phyloP scores from a whole-genome alignment of 441 rosid genomes.

The Bruguiera hainesii region DNA sequence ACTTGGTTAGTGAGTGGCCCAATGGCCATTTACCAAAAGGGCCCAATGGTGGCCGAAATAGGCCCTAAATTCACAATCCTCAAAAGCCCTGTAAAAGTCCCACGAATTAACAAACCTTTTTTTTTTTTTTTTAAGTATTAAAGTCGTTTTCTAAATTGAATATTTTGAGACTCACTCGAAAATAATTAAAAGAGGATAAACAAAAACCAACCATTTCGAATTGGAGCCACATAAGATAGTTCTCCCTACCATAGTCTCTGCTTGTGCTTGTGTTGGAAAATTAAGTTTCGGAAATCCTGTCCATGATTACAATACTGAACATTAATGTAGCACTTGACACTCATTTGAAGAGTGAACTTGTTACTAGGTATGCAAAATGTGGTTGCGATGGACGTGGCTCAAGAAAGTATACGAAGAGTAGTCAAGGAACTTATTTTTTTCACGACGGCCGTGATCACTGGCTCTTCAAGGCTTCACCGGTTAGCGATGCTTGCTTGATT shows the following conservation, averaged over 20 bases:
- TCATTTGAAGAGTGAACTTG: constrained; percentile 50
- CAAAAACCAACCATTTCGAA: too few relatives aligned
- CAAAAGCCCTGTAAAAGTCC: too few relatives aligned
- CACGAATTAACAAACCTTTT: constrained; percentile 8
- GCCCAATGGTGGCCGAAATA: too few relatives aligned
- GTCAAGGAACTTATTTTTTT: constrained; percentile 50
- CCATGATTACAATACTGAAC: constrained; percentile 41
- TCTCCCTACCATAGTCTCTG: constrained; percentile 46
- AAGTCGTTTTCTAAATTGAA: too few relatives aligned
- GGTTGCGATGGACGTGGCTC: constrained; percentile 45
- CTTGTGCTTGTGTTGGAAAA: constrained; percentile 44
- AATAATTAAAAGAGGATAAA: too few relatives aligned
- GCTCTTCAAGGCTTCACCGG: constrained; percentile 38
- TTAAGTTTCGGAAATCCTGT: constrained; percentile 38
- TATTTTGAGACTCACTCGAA: too few relatives aligned
- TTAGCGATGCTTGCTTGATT: constrained; percentile 46
- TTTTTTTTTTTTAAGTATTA: too few relatives aligned
- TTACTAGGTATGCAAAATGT: constrained; percentile 61
- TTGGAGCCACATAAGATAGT: constrained; percentile 27
- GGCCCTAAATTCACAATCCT: too few relatives aligned
- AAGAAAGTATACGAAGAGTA: constrained; percentile 44
- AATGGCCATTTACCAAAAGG: too few relatives aligned
- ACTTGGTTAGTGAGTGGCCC: too few relatives aligned
- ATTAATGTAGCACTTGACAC: constrained; percentile 33
- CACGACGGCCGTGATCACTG: constrained; percentile 56